phyloP scores from a whole-genome alignment of 176 grass and related monocot genomes.

The Eragrostis curvula region DNA sequence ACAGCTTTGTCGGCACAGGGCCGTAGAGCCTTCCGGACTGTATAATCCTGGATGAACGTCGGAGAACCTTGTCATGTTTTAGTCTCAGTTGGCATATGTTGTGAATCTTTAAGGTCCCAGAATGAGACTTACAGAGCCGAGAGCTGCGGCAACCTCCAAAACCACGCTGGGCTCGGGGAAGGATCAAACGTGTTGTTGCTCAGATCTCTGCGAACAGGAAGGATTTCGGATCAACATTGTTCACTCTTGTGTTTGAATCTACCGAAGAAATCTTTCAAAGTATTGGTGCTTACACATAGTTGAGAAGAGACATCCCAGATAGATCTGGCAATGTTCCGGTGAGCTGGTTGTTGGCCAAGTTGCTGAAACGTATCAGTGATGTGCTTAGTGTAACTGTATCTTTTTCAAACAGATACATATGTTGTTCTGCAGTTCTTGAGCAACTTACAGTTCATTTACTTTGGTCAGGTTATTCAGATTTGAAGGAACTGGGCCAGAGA shows the following conservation, averaged over 20 bases:
- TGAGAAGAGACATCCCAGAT: slow-evolving; percentile 59
- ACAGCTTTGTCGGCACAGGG: slow-evolving; percentile 55
- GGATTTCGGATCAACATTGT: not conserved
- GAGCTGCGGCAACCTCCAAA: slow-evolving; percentile 62
- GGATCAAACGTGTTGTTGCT: slow-evolving; percentile 92
- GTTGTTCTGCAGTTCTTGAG: slow-evolving; percentile 22
- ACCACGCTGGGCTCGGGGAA: slow-evolving; percentile 77
- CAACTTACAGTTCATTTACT: slow-evolving; percentile 82
- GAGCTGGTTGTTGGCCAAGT: slow-evolving; percentile 87
- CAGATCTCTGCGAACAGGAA: slow-evolving; percentile 64
- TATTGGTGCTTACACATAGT: slow-evolving; percentile 72
- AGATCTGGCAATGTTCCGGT: slow-evolving; percentile 77
- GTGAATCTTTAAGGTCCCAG: slow-evolving; percentile 1
- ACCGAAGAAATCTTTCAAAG: slow-evolving; percentile 7
- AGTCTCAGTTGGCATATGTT: not conserved
- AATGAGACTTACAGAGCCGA: slow-evolving; percentile 66
- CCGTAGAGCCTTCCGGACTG: slow-evolving; percentile 78
- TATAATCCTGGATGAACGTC: slow-evolving; percentile 63
- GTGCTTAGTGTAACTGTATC: slow-evolving; percentile 24
- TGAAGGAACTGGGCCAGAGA: slow-evolving; percentile 64
- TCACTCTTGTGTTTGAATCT: not conserved
- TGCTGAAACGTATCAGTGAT: slow-evolving; percentile 52
- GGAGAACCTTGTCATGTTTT: slow-evolving; percentile 23
- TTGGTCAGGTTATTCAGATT: slow-evolving; percentile 77
- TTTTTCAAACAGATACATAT: not conserved